phyloP scores from a whole-genome alignment of 148 eudicot genomes.

The Bassia scoparia region DNA sequence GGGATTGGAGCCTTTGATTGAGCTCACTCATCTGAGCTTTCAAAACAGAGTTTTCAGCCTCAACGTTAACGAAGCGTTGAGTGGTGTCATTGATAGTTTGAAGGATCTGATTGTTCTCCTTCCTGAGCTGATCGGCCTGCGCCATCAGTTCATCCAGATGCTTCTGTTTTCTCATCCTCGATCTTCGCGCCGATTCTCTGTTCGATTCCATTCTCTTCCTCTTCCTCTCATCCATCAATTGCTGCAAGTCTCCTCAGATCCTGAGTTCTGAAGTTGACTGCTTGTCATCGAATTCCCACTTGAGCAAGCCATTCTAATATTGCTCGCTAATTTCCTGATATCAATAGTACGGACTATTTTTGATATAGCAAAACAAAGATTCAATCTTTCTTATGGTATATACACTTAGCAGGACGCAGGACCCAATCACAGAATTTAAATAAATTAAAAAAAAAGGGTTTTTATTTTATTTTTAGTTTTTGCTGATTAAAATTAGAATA shows the following conservation, averaged over 20 bases:
- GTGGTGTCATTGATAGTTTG: constrained; percentile 34
- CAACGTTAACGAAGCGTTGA: constrained; percentile 46
- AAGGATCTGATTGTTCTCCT: constrained; percentile 44
- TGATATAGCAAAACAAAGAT: neutral
- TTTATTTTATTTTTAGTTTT: no score
- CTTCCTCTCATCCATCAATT: constrained; percentile 48
- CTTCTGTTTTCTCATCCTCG: constrained; percentile 64
- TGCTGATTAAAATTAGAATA: constrained; percentile 17
- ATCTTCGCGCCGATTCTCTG: constrained; percentile 71
- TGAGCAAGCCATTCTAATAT: constrained; percentile 46
- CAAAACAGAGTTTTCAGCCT: constrained; percentile 62
- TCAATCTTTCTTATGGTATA: neutral
- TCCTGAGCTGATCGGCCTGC: constrained; percentile 34
- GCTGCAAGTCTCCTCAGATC: constrained; percentile 53
- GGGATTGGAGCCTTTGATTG: constrained; percentile 50
- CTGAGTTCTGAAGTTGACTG: constrained; percentile 35
- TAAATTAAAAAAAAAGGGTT: neutral
- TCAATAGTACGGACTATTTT: no score
- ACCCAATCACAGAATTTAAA: constrained; percentile 19
- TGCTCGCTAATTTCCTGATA: no score
- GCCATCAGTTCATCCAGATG: constrained; percentile 57
- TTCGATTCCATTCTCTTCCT: constrained; percentile 67
- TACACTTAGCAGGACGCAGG: constrained; percentile 23
- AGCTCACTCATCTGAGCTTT: constrained; percentile 64
- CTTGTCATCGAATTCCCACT: constrained; percentile 46